These are phyloP conservation scores for Passiflora organensis DNA, from an alignment of 345 rosid species.

Conservation along the genomic window DNA sequence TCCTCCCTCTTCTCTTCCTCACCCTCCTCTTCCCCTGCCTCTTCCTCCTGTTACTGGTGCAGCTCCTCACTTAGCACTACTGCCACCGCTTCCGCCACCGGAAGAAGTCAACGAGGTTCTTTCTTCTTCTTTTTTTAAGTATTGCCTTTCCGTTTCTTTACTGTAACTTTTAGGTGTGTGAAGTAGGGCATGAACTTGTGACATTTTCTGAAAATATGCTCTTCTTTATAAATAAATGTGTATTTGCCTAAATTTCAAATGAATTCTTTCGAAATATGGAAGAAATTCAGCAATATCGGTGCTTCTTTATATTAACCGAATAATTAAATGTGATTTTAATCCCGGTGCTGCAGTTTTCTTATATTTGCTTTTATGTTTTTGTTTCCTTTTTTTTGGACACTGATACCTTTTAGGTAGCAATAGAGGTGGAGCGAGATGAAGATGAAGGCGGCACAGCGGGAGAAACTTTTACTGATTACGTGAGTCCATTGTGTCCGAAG, in stretches of 20 bases:
- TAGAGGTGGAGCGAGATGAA: slow-evolving; percentile 97
- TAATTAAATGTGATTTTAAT: neutral
- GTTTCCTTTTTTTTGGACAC: slow-evolving; percentile 8
- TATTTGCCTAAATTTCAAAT: too few relatives aligned
- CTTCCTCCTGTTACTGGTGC: too few relatives aligned
- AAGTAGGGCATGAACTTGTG: too few relatives aligned
- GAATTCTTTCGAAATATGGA: too few relatives aligned
- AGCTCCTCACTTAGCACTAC: slow-evolving; percentile 11
- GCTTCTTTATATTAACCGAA: neutral
- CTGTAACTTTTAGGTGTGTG: neutral
- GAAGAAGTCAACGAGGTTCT: slow-evolving; percentile 90
- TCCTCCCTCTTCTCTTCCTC: slow-evolving; percentile 19
- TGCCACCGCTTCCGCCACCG: slow-evolving; percentile 21
- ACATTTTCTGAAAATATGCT: too few relatives aligned
- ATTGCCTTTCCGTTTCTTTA: too few relatives aligned
- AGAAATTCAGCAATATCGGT: too few relatives aligned
- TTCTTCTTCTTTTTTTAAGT: neutral
- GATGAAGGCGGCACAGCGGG: slow-evolving; percentile 94
- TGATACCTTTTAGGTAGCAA: slow-evolving; percentile 65
- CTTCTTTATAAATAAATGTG: too few relatives aligned
- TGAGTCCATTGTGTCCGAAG: slow-evolving; percentile 36
- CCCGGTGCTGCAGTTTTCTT: slow-evolving; percentile 5
- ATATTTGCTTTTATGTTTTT: neutral
- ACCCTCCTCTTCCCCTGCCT: too few relatives aligned
- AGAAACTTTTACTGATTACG: slow-evolving; percentile 95